Percentiles rank a stretch among this genome's conserved stretches.
phyloP scores from a whole-genome alignment of 192 early-diverging fungal genomes.

The Coemansia sp. region DNA sequence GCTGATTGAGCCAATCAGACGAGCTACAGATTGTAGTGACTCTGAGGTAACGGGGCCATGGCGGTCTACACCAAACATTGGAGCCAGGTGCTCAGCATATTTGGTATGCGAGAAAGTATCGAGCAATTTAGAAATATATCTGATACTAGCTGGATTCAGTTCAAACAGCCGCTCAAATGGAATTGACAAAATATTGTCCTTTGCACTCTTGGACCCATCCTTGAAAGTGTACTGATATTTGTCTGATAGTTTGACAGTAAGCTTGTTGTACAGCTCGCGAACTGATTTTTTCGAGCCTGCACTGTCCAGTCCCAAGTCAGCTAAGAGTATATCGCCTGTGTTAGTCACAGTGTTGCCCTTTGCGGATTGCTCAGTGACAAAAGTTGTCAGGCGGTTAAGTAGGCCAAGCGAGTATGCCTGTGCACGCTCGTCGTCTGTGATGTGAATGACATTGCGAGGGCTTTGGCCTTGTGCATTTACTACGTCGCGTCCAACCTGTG shows the following conservation, averaged over 20 bases:
- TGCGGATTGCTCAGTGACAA: conserved; percentile 2
- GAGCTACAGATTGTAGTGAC: conserved; percentile 11
- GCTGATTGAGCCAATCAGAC: conserved; percentile 15
- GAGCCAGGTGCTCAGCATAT: conserved; percentile 16
- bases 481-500: neutral
- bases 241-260: conserved; percentile 18
- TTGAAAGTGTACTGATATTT: conserved; percentile 16
- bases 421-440: conserved; percentile 13
- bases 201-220: neutral
- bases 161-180: conserved; percentile 41
- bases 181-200: conserved; percentile 21
- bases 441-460: neutral
- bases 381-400: conserved; percentile 16
- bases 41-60: conserved; percentile 12
- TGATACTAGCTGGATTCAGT: conserved; percentile 20
- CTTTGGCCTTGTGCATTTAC: neutral
- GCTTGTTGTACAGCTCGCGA: conserved; percentile 16
- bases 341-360: neutral
- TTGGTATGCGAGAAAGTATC: conserved; percentile 13
- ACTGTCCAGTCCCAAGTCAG: conserved; percentile 23
- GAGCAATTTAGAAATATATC: conserved; percentile 35
- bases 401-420: conserved; percentile 20
- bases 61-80: conserved; percentile 33
- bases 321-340: conserved; percentile 19
- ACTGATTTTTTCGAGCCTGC: conserved; percentile 16